Evolutionary conservation across 2,329 filamentous ascomycete species (phyloP).

Genomic region (Xylariaceae sp.): DNA sequence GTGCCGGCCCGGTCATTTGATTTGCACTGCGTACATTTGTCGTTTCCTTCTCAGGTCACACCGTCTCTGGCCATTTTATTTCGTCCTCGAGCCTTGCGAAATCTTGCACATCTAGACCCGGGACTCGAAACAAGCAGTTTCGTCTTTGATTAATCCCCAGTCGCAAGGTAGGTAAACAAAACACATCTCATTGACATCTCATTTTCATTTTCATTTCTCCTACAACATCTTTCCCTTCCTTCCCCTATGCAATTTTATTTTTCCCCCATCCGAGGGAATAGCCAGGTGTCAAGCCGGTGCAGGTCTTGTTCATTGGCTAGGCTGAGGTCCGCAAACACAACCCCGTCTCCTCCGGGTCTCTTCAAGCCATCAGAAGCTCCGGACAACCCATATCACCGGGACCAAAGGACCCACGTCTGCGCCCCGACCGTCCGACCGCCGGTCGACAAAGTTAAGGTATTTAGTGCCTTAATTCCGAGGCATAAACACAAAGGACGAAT

Average conservation of each 20-base stretch:
- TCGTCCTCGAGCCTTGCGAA: background rate
- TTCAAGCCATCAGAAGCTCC: background rate
- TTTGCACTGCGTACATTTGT: constrained; percentile 1
- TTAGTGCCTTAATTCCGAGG: background rate
- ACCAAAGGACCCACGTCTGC: constrained; percentile 15
- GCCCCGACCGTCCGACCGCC: background rate
- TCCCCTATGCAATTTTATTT: background rate
- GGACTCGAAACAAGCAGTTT: constrained; percentile 11
- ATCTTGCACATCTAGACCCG: constrained; percentile 6
- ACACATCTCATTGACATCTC: background rate
- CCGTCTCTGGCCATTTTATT: background rate
- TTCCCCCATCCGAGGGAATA: background rate
- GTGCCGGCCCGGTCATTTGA: background rate
- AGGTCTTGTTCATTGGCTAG: background rate
- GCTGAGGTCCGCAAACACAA: background rate
- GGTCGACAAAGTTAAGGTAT: constrained; percentile 2
- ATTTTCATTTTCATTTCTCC: background rate
- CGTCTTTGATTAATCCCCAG: constrained; percentile 9
- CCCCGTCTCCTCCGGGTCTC: background rate
- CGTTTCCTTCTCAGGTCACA: background rate
- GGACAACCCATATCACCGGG: background rate
- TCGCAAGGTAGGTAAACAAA: constrained; percentile 17
- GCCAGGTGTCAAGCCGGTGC: background rate
- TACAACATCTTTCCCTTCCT: background rate
- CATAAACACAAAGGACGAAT: background rate